Base-by-base conservation (phyloP, 2,329 filamentous ascomycete species). In the Epichloe amarillans region DNA sequence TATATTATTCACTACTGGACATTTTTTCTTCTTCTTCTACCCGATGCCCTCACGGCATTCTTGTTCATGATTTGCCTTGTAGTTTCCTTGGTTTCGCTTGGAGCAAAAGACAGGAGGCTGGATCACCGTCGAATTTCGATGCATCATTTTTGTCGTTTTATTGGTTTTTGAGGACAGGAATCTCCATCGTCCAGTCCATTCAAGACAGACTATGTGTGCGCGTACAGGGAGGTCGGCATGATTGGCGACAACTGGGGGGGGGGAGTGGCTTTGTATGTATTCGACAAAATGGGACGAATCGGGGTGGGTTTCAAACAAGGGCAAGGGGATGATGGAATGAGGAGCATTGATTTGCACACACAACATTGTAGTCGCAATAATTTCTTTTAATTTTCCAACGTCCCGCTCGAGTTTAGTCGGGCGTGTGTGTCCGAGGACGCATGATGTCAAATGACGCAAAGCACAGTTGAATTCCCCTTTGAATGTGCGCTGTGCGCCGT, bases 21-120 rank as follows among this genome's bases (percentile, higher is more conserved):
- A 23, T 46, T 38, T 38, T 35, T 26, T 41, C 17, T 41, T 21
- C 6, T 26, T 26, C 7, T 30, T 38, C 30, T 26, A 41, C n/a
- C 3, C 8, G 30, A 33, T 21, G 26, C 26, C 30, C 38, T 36
- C n/a, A 8, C 5, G 26, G 15, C 38, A 33, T 33, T 26, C 17
- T 33, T 38, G 23, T 21, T 35, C 14, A 23, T 23, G 21, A 4
- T 39, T 11, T 1, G 15, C n/a, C 15, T 44, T 39, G 10, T 33
- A 30, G 5, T 38, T 37, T 5, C 30, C 15, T n/a, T 14, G 36
- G 21, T 4, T 26, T 44, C 23, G 23, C 11, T 42, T 17, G 14
- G 41, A 35, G 26, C 17, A 45, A 48, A 48, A 48, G 46, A 35
- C 39, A 44, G 46, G 40, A 45, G 39, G 46, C 50, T 40, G 45